Evolutionary conservation across 805 yeast species (phyloP).

Genomic region (Clavispora fructus): DNA sequence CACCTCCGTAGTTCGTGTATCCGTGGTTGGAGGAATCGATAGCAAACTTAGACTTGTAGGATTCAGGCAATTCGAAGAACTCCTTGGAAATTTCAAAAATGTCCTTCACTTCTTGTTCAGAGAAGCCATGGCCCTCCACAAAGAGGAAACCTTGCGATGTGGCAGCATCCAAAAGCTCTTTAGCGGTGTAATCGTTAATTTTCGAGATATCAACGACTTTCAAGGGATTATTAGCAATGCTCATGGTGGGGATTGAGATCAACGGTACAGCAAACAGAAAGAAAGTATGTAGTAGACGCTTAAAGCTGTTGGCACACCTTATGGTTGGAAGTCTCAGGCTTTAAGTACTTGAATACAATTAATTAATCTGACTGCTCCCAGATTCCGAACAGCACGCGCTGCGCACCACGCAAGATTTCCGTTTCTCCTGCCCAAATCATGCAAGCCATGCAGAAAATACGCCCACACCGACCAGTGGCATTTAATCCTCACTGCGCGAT

Average conservation of each 20-base stretch:
- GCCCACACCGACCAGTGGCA: neutral
- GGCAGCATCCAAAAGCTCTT: slow-evolving; percentile 52
- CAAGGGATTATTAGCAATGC: slow-evolving; percentile 37
- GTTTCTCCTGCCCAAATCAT: neutral
- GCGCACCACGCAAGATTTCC: neutral
- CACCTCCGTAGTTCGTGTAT: slow-evolving; percentile 51
- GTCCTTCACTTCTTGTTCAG: slow-evolving; percentile 47
- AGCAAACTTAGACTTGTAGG: slow-evolving; percentile 44
- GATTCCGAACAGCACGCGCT: neutral
- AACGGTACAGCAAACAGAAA: neutral
- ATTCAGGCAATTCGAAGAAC: slow-evolving; percentile 48
- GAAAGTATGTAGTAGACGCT: neutral
- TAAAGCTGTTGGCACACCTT: too few species aligned
- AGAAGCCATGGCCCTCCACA: slow-evolving; percentile 63
- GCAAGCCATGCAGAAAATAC: neutral
- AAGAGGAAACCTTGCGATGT: slow-evolving; percentile 61
- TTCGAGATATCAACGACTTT: slow-evolving; percentile 55
- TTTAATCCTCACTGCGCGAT: neutral
- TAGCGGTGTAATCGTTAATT: slow-evolving; percentile 40
- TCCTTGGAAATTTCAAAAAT: slow-evolving; percentile 45
- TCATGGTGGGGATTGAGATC: neutral
- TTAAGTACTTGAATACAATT: neutral
- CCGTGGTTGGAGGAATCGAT: slow-evolving; percentile 59
- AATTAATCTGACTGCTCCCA: neutral
- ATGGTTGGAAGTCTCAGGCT: neutral